Evolutionary conservation across 2,329 filamentous ascomycete species (phyloP), one percentile per base, ranked within the genome.

Genomic region (Ascochyta clinopodiicola): DNA sequence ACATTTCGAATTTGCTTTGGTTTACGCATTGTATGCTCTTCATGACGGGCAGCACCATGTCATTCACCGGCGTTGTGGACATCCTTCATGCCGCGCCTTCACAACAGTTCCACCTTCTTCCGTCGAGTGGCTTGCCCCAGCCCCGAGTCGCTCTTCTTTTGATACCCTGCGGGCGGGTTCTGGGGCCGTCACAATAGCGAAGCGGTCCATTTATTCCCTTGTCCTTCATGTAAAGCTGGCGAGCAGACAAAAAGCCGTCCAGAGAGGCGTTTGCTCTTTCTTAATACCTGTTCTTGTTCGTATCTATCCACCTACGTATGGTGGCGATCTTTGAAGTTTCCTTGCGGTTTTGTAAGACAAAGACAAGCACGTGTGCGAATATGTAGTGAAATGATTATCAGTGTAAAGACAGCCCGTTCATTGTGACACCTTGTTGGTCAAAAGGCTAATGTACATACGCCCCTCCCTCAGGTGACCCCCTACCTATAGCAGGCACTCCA

Each of bases 21-120:
- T 64, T 71, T 65, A 72, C 61, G 65, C 69, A 67, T 70, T 66
- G 71, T 66, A 75, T 74, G 72, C 68, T 64, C 62, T 70, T 64
- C 60, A 70, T 62, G 67, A 66, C 60, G 64, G 61, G 60, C 59
- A 66, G 59, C 55, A 62, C 63, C 66, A 71, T 68, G 62, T 70
- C 66, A 64, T 72, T 61, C 61, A 68, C 66, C 57, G 72, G 72
- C 71, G 71, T 75, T 75, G 68, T 69, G 68, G 69, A 72, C 70
- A 72, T 70, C 55, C 60, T 64, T 66, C 38, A 61, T 64, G 60
- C 56, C 57, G 57, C 55, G 56, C 56, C 63, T 61, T 56, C 45
- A 31, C 43, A 50, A 60, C 43, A 48, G 47, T 57, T 67, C 61
- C 59, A 63, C 60, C 65, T 62, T 57, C 61, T 61, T 64, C 51